Evolutionary conservation across 2,329 filamentous ascomycete genomes (phyloP), one percentile per base, ranked within the genome.

Genomic region (Xylariaceae sp.): DNA sequence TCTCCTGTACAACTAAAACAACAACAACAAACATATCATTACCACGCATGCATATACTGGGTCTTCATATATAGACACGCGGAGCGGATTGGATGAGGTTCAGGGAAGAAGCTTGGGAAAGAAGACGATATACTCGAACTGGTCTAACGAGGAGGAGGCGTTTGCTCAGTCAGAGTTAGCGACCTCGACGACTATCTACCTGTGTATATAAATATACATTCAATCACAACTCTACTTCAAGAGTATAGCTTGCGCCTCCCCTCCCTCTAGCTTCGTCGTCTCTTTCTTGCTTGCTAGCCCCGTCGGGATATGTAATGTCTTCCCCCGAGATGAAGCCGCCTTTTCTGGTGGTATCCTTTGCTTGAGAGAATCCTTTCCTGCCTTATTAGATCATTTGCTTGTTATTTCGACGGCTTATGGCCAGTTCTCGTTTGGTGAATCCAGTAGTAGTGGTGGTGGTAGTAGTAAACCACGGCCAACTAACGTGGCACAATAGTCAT

Each of bases 201-300:
- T 20, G 29, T 51, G 23, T 9, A 37, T 32, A n/a, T 50, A 37
- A 26, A 49, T 46, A n/a, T 50, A 37, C 29, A 49, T 46, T 54
- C 41, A 51, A 54, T 60, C 60, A 56, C 60, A 60, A 60, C 60
- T 62, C 60, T 60, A 56, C 47, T 43, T 52, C 26, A n/a, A 52
- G 57, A 58, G 57, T 45, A 40, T 44, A 9, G 10, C 21, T 19
- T n/a, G n/a, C 44, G 16, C 29, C 32, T 29, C 21, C 32, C 26
- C 46, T 37, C 21, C 21, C 32, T 29, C 46, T 37, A 14, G 7
- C 6, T 37, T 37, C 32, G 32, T 3, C 32, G 9, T 37, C 14
- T 37, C 14, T 4, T 26, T 49, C 20, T 20, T 20, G 3, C 20
- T 23, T 48, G 41, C 43, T 47, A 20, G 16, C 5, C 32, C 32